Evolutionary conservation across 495 filamentous ascomycete genomes (phyloP), one percentile per base, ranked within the genome.

Genomic region (Penicillium robsamsonii): DNA sequence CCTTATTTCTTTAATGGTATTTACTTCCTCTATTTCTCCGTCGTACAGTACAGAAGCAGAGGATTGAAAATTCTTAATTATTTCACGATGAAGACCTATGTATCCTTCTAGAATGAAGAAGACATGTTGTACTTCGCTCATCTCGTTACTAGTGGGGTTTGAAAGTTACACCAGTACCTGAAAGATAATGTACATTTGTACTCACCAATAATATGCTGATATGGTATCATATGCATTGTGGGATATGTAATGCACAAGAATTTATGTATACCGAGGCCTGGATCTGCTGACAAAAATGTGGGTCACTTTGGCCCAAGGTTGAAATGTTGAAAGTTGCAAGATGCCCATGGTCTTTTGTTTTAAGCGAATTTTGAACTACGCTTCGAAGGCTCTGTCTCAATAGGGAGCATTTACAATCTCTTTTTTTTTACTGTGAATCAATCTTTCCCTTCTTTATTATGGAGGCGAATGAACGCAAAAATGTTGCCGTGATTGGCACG

Each of bases 401-500:
- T 12, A 30, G 45, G 3, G 25, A 18, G 0, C n/a, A 12, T 27
- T 18, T 24, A 49, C 17, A n/a, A 12, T 25, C 3, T 12, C 20
- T 11, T 24, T 11, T 2, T 12, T n/a, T 7, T 37, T 13, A n/a
- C 13, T 27, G 27, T 47, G 45, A 17, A 31, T 11, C 10, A 7
- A 46, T 5, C 13, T 47, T 47, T 18, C 25, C 25, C 45, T 46
- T n/a, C 45, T 18, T 12, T 27, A 47, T 1, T 4, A 44, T 46
- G 42, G 31, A 46, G 15, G 31, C 13, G 1, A 55, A 40, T 1
- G n/a, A 45, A 18, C 58, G 44, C 35, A 60, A 68, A 55, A 62
- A 56, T 20, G 75, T 80, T 29, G 79, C 79, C 33, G 68, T 84
- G 37, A 65, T 84, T 17, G 80, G 81, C 51, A 79, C 79, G 8